A percentile compares a stretch with the other conserved stretches of the same genome.
Conservation (phyloP, 2,329 filamentous ascomycete species). For the Periglandula ipomoeae region DNA sequence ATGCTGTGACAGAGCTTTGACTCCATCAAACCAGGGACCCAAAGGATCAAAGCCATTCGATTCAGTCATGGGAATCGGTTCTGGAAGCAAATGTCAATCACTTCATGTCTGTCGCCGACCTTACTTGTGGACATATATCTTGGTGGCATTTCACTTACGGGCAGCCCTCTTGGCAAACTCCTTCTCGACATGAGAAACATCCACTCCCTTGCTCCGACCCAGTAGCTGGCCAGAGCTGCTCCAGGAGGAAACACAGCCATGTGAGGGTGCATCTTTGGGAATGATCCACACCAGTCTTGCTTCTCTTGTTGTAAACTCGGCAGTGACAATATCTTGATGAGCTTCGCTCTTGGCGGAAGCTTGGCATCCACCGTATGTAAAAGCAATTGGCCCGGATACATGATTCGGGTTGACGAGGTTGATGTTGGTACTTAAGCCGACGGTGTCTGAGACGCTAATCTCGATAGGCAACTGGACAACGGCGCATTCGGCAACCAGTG, state of each 20-base stretch:
- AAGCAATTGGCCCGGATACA: not conserved
- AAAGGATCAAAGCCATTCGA: too few species aligned
- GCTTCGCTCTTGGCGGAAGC: not conserved
- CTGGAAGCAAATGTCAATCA: too few species aligned
- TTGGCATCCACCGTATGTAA: constrained; percentile 1
- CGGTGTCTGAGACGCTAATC: too few species aligned
- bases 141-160: too few species aligned
- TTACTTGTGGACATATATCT: too few species aligned
- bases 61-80: too few species aligned
- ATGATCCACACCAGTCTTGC: constrained; percentile 7
- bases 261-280: constrained; percentile 14
- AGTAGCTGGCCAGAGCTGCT: constrained; percentile 18
- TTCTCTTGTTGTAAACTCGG: constrained; percentile 7
- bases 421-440: too few species aligned
- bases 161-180: constrained; percentile 7
- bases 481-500: not conserved
- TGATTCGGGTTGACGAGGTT: not conserved
- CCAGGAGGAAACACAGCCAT: constrained; percentile 33
- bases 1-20: too few species aligned
- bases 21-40: too few species aligned
- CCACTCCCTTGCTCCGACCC: constrained; percentile 24
- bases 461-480: too few species aligned
- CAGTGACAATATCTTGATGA: constrained; percentile 17
- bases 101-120: too few species aligned
- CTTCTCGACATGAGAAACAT: constrained; percentile 10